Conservation (phyloP, 2,329 filamentous ascomycete species). For the Blastomyces emzantsi region DNA sequence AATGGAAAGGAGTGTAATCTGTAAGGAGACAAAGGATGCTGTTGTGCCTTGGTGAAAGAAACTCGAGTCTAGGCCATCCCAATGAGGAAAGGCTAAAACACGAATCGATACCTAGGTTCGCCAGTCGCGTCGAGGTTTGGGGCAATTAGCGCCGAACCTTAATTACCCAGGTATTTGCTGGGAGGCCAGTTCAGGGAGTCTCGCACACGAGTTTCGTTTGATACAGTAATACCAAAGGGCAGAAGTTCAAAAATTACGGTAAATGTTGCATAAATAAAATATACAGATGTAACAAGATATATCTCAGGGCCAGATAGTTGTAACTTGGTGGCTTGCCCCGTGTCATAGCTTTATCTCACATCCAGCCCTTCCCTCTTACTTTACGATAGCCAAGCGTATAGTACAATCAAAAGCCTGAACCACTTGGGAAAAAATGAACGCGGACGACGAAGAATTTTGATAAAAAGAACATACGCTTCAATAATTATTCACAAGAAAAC, state of each 20-base stretch:
- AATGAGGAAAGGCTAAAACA: too few species aligned
- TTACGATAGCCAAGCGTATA: conserved; percentile 1
- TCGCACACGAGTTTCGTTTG: background rate
- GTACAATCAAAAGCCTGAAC: conserved; percentile 4
- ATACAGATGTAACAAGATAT: background rate
- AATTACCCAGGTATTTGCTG: too few species aligned
- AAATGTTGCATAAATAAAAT: background rate
- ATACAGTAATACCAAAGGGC: background rate
- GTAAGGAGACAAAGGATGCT: background rate
- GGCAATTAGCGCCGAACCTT: background rate
- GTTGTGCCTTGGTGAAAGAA: background rate
- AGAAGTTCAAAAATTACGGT: background rate
- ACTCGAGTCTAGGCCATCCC: background rate
- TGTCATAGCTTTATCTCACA: background rate
- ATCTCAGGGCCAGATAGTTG: background rate
- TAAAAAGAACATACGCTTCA: conserved; percentile 3
- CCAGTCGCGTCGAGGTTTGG: background rate
- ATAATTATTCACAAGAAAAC: background rate
- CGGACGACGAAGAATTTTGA: conserved; percentile 8
- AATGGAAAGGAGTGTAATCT: background rate
- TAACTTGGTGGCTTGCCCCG: background rate
- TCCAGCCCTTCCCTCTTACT: background rate
- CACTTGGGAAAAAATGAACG: background rate
- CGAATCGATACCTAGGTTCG: background rate
- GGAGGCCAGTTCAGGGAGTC: background rate